Base-by-base conservation (phyloP, 768 basidiomycete species). In the Cyclocybe cylindracea region DNA sequence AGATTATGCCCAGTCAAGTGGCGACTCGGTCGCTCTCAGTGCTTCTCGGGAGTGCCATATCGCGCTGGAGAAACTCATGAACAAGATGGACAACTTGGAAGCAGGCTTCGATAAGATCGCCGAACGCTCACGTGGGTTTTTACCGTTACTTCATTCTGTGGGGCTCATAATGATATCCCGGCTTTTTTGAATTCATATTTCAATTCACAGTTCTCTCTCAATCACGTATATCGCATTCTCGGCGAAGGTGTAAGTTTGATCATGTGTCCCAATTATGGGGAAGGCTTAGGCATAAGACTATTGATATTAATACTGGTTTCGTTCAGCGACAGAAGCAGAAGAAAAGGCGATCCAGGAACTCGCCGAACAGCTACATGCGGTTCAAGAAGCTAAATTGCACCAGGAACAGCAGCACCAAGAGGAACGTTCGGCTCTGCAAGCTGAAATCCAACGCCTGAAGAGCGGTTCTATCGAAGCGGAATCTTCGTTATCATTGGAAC, bases 71-170 rank as follows among this genome's bases (percentile, higher is more conserved):
- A 89, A 82, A 66, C 76, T 91, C 5, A 73, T 93, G 39, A 70
- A 67, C 32, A 87, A 84, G 67, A 90, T 97, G 84, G 91, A 96
- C 53, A 78, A 74, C 19, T 74, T 95, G 10, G 87, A 91, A 65
- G 66, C 80, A 0, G 87, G 87, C 2, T 94, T 97, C 61, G 94
- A 95, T 59, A 81, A 84, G 56, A 87, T 95, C 59, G 88, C 90
- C 3, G 91, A 94, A 64, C 82, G 88, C 42, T 91, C 90, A 53
- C 67, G 93, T 93, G 65, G 50, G 90, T 77, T 18, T 54, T 39
- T 6, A 18, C 51, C 51, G 43, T 8, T 44, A 42, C 45, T 39
- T 32, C 34, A 39, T 41, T 39, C 13, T 34, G 34, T 9, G 10
- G n/a, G 40, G 10, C 19, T 44, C 44, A 39, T 45, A 35, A 29